These are phyloP conservation scores for Pilaira anomala DNA, from an alignment of 192 early-diverging fungal genomes.

Conservation along the genomic window DNA sequence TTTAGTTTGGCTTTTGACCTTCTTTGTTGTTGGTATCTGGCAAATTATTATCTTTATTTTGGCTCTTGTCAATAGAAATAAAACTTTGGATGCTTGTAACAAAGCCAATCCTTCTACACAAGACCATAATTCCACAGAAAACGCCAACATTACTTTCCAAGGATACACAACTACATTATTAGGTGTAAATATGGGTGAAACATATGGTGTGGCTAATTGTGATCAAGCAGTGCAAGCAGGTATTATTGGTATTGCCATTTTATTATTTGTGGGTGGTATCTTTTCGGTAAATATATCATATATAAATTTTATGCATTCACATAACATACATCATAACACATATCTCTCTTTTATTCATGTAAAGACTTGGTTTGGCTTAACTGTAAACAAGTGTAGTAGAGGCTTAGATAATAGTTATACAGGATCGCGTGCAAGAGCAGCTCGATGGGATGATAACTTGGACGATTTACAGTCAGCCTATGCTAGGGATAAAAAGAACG, in stretches of 20 bases:
- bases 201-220: slow-evolving; percentile 30
- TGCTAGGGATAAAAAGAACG: slow-evolving; percentile 13
- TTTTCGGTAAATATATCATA: slow-evolving; percentile 15
- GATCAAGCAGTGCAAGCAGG: slow-evolving; percentile 28
- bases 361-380: slow-evolving; percentile 25
- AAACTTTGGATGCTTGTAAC: slow-evolving; percentile 5
- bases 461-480: slow-evolving; percentile 22
- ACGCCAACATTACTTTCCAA: slow-evolving; percentile 6
- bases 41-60: slow-evolving; percentile 24
- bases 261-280: slow-evolving; percentile 24
- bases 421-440: slow-evolving; percentile 17
- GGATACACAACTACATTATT: slow-evolving; percentile 12
- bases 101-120: neutral
- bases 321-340: neutral
- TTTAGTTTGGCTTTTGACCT: slow-evolving; percentile 24
- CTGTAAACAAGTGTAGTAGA: slow-evolving; percentile 6
- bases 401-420: slow-evolving; percentile 6
- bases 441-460: slow-evolving; percentile 24
- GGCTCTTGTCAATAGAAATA: slow-evolving; percentile 19
- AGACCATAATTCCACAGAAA: neutral
- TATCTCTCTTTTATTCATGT: neutral
- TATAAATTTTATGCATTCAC: neutral
- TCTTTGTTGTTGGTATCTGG: slow-evolving; percentile 27
- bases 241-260: slow-evolving; percentile 22
- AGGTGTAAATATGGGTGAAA: slow-evolving; percentile 20